Base-by-base conservation (phyloP, 441 rosid species). In the Populus tomentosa region DNA sequence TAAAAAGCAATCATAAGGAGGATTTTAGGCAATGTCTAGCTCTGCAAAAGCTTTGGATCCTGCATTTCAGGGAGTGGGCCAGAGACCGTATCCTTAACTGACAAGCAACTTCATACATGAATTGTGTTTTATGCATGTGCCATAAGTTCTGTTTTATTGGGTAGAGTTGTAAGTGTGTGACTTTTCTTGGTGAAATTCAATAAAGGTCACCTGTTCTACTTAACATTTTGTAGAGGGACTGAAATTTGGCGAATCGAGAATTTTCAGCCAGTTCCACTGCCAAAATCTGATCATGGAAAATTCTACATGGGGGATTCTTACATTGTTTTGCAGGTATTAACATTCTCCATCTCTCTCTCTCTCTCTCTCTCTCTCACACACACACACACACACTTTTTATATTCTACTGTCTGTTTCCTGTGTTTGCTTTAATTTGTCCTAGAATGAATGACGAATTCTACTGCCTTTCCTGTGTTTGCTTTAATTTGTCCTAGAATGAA, bases 221-320 rank as follows among this genome's bases (percentile, higher is more conserved):
- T 88, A 84, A 93, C 92, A 20, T n/a, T 82, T 65, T 69, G 20
- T 79, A 97, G 99, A 74, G 99, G 99, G 72, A 89, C 89, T 85
- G 99, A 97, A 75, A 97, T 93, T 75, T 97, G 99, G 99, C 91
- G 97, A 80, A 92, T 94, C 59, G 99, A 97, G 91, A 88, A 94
- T 85, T 94, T 94, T 75, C 94, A 88, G 81, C 94, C 94, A 4
- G 93, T 92, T 86, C 93, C 91, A 24, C 71, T 94, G 80, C 95
- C 97, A 67, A 91, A 90, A 79, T 88, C 99, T 32, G 97, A 91
- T 6, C 76, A 94, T 88, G 99, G 99, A 72, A 97, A 94, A 78
- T 97, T 97, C 84, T 93, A 92, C 83, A 88, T 85, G 89, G 99
- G 98, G 32, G 99, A 97, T 85, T 87, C 88, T 32, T 97, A 97